Evolutionary conservation across 257 asterid genomes (phyloP), one percentile per base, ranked within the genome.

Genomic region (Lavandula angustifolia): DNA sequence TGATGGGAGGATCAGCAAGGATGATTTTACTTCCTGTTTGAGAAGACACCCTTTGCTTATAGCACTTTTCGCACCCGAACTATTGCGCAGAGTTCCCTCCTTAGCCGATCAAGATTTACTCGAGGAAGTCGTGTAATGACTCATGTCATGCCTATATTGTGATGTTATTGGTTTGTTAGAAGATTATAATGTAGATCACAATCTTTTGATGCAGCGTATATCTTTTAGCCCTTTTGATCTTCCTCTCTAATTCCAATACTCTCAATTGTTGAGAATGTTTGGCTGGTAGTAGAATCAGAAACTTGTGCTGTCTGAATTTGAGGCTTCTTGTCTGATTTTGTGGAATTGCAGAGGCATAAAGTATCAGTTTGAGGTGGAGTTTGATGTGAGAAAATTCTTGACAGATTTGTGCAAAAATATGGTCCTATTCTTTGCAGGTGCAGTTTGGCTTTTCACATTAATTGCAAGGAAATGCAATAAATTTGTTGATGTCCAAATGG

Each of bases 1-100:
- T 13, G 95, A 87, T 49, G 91, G 85, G 73, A 87, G 64, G 66
- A 82, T 94, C 67, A 82, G 91, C 89, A 79, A 73, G 75, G 75
- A 77, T 2, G 96, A 94, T 40, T 90, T 90, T 7, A 4, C 62
- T 3, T 53, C 77, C 9, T 81, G 94, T 61, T 78, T 94, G 75
- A 83, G 82, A 76, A 78, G 80, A 71, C 44, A 78, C 38, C 95
- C 99, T 0, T 77, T 84, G 84, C 85, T 90, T 43, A 75, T 94
- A 40, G 88, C 95, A 4, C 82, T 94, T 42, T 86, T 94, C 64
- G 78, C 85, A 2, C 81, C 88, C 62, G 77, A 69, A 65, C 53
- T 86, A 56, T 54, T 66, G 66, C 75, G 62, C 54, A 54, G 59
- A 42, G 71, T 52, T 51, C 55, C 32, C 14, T 58, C 73, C 35